Evolutionary conservation across 106 monocot species (phyloP).

Genomic region (Platanthera guangdongensis): DNA sequence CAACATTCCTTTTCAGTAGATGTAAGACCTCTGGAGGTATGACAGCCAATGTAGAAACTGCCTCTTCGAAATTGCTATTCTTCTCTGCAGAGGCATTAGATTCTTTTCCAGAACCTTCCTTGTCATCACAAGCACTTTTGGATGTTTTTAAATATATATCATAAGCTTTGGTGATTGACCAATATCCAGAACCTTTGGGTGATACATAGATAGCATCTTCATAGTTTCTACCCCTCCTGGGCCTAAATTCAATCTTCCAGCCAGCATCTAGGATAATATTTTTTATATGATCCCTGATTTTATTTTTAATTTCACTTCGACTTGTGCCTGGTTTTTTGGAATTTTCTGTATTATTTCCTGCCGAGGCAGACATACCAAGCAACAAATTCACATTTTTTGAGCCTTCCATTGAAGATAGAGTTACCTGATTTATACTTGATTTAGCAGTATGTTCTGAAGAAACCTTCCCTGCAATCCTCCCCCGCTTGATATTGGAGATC

Average conservation of each 20-base stretch:
- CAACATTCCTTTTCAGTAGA: constrained; percentile 33
- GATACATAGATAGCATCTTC: constrained; percentile 22
- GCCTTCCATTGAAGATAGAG: neutral
- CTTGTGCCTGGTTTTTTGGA: neutral
- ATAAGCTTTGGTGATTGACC: constrained; percentile 29
- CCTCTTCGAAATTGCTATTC: neutral
- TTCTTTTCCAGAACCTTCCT: constrained; percentile 1
- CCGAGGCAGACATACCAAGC: neutral
- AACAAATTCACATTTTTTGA: neutral
- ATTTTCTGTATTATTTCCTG: neutral
- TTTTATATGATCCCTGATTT: constrained; percentile 17
- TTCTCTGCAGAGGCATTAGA: neutral
- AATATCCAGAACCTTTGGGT: constrained; percentile 18
- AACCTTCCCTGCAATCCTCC: neutral
- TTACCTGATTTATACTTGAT: neutral
- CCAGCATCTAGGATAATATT: constrained; percentile 18
- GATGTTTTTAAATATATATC: neutral
- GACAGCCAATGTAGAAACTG: constrained; percentile 1
- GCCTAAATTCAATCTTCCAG: constrained; percentile 24
- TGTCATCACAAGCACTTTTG: neutral
- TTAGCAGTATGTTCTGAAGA: constrained; percentile 2
- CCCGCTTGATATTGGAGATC: neutral
- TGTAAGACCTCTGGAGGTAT: constrained; percentile 5
- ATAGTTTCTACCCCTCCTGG: constrained; percentile 25
- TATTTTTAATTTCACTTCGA: constrained; percentile 9